Evolutionary conservation across 192 early-diverging fungal genomes (phyloP).

Genomic region (Entomortierella lignicola): DNA sequence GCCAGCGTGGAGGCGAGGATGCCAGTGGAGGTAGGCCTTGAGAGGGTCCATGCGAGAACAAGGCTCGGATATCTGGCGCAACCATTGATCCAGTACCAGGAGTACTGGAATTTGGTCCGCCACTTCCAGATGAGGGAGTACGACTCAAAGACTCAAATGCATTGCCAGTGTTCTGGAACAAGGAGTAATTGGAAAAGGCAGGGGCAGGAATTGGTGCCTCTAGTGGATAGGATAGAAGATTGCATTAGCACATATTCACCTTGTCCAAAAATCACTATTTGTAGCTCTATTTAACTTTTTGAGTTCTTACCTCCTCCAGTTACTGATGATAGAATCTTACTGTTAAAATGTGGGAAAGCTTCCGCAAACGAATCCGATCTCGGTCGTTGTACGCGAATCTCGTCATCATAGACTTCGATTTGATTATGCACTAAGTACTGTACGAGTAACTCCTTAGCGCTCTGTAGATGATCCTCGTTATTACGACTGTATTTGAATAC

Average conservation of each 20-base stretch:
- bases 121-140: neutral
- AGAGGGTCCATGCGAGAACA: constrained; percentile 33
- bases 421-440: constrained; percentile 45
- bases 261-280: too few relatives aligned
- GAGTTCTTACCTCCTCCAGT: constrained; percentile 24
- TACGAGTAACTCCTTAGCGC: constrained; percentile 46
- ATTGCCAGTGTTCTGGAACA: constrained; percentile 44
- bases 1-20: constrained; percentile 46
- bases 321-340: constrained; percentile 72
- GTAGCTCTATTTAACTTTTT: too few relatives aligned
- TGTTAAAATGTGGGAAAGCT: constrained; percentile 80
- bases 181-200: constrained; percentile 42
- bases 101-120: constrained; percentile 1
- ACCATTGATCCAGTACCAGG: constrained; percentile 35
- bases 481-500: constrained; percentile 55
- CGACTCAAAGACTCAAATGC: constrained; percentile 33
- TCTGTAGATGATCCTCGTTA: constrained; percentile 48
- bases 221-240: neutral
- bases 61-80: constrained; percentile 25
- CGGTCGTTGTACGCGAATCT: constrained; percentile 54
- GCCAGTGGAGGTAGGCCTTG: constrained; percentile 28
- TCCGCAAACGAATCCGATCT: constrained; percentile 66
- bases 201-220: constrained; percentile 7
- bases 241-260: neutral
- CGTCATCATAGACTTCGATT: constrained; percentile 52